Conservation (phyloP, 305 asterid species). For the Plantago coronopus region DNA sequence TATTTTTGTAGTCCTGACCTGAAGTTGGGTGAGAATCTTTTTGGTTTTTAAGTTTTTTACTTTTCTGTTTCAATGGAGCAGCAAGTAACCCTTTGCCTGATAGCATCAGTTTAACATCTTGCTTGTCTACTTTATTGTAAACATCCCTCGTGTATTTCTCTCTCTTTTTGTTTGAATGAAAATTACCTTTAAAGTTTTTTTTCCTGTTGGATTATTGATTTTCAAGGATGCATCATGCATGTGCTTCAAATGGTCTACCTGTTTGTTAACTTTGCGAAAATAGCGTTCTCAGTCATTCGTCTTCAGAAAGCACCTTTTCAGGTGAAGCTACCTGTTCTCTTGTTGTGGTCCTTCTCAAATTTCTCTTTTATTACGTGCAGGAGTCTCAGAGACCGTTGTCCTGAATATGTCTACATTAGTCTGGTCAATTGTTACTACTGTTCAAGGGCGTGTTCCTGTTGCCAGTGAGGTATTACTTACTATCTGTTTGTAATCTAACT, state of each 20-base stretch:
- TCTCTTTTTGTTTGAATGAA: too few relatives aligned
- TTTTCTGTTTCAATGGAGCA: too few relatives aligned
- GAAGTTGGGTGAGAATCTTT: too few relatives aligned
- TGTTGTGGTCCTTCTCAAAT: background rate
- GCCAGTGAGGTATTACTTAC: conserved; percentile 83
- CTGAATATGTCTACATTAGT: conserved; percentile 91
- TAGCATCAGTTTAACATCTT: too few relatives aligned
- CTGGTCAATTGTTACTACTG: conserved; percentile 88
- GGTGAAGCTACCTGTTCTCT: background rate
- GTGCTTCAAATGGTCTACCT: background rate
- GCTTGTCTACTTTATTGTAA: too few relatives aligned
- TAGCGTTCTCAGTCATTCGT: conserved; percentile 1
- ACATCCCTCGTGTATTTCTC: too few relatives aligned
- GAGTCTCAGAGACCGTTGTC: conserved; percentile 84
- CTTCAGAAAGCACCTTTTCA: background rate
- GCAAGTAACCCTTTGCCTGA: too few relatives aligned
- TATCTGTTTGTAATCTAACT: conserved; percentile 14
- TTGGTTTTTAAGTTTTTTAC: too few relatives aligned
- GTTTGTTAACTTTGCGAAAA: conserved; percentile 1
- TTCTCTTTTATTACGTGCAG: conserved; percentile 40
- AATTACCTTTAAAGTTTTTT: too few relatives aligned
- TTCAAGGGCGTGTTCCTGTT: conserved; percentile 89
- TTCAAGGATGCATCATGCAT: background rate
- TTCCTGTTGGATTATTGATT: background rate
- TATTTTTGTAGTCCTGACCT: too few relatives aligned